Evolutionary conservation across 2,329 filamentous ascomycete genomes (phyloP).

Genomic region (Microsporum audouinii): DNA sequence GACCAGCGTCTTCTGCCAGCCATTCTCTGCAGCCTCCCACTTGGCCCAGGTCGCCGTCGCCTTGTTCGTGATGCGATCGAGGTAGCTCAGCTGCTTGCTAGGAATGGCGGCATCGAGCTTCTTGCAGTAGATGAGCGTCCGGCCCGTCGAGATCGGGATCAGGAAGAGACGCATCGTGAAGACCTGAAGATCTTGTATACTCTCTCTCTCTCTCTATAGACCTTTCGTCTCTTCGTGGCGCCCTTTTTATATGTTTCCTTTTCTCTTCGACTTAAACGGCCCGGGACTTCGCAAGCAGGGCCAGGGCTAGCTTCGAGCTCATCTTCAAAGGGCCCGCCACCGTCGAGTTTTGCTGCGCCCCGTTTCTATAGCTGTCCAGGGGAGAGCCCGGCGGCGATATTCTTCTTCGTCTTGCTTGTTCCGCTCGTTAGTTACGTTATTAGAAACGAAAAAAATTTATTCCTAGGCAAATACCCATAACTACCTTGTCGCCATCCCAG

Average conservation of each 20-base stretch:
- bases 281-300: neutral
- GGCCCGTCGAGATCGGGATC: conserved; percentile 80
- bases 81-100: conserved; percentile 43
- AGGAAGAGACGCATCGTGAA: conserved; percentile 76
- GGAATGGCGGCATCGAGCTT: conserved; percentile 50
- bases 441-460: no score
- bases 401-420: no score
- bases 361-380: no score
- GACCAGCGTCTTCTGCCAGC: conserved; percentile 83
- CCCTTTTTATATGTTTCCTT: no score
- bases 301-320: neutral
- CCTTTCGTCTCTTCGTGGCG: neutral
- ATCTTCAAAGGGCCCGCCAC: neutral
- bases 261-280: neutral
- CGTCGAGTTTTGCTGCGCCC: neutral
- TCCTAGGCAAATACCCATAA: no score
- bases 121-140: conserved; percentile 86
- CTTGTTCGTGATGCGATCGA: conserved; percentile 60
- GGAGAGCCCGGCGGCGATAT: no score
- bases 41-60: conserved; percentile 67
- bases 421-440: no score
- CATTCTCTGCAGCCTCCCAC: conserved; percentile 74
- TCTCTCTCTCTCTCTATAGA: neutral
- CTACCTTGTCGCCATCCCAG: no score
- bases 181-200: neutral